phyloP scores from a whole-genome alignment of 768 basidiomycete genomes.

The Rhodotorula taiwanensis region DNA sequence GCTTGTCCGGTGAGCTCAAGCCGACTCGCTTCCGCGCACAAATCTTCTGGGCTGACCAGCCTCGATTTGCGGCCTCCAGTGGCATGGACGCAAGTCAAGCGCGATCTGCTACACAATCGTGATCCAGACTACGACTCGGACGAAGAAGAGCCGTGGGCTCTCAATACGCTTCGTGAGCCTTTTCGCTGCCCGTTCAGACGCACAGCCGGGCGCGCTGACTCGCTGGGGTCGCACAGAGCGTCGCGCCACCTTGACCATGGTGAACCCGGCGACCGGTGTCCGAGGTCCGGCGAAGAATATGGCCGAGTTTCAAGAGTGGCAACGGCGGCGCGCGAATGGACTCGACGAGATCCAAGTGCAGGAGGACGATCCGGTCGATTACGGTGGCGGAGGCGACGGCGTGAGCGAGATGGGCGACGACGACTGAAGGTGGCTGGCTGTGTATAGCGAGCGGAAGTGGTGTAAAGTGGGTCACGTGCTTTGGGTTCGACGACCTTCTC shows the following conservation, averaged over 20 bases:
- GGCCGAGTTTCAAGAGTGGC: slow-evolving; percentile 5
- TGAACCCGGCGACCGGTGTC: slow-evolving; percentile 1
- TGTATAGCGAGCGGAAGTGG: too few relatives aligned
- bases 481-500: background rate
- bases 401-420: background rate
- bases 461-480: background rate
- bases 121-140: slow-evolving; percentile 40
- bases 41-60: too few relatives aligned
- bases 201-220: too few relatives aligned
- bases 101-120: slow-evolving; percentile 28
- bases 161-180: slow-evolving; percentile 25
- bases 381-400: background rate
- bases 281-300: background rate
- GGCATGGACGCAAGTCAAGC: slow-evolving; percentile 33
- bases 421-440: background rate
- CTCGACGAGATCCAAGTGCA: background rate
- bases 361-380: background rate
- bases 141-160: slow-evolving; percentile 32
- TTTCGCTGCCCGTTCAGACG: too few relatives aligned
- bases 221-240: too few relatives aligned
- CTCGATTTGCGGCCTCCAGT: too few relatives aligned
- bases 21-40: background rate
- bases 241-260: background rate
- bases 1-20: slow-evolving; percentile 11
- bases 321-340: background rate